phyloP scores from a whole-genome alignment of 345 rosid genomes.

The Hevea brasiliensis region DNA sequence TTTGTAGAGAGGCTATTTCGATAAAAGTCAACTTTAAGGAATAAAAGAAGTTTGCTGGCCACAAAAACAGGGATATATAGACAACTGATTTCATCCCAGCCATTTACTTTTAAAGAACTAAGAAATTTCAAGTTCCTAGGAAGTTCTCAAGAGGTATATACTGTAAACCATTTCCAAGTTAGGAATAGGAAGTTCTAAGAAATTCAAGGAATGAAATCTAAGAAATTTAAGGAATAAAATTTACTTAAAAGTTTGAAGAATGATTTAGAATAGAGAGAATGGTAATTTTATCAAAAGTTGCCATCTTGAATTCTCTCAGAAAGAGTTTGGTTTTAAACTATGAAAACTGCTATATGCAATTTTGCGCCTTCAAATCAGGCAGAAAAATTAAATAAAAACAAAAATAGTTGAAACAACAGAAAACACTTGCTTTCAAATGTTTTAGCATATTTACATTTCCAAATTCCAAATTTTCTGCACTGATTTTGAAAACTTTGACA shows the following conservation, averaged over 20 bases:
- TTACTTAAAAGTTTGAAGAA: not conserved
- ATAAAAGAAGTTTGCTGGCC: not conserved
- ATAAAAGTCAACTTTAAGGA: not conserved
- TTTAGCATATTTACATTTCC: no score
- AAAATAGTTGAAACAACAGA: not conserved
- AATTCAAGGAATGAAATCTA: no score
- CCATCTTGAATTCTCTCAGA: no score
- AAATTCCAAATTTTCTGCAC: no score
- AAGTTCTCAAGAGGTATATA: not conserved
- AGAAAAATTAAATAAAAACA: no score
- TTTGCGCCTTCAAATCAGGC: not conserved
- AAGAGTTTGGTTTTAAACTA: not conserved
- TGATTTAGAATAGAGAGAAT: not conserved
- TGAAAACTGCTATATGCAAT: not conserved
- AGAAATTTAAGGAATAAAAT: not conserved
- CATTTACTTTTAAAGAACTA: not conserved
- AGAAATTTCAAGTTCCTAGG: not conserved
- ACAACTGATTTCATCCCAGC: not conserved
- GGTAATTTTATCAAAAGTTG: not conserved
- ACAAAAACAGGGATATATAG: not conserved
- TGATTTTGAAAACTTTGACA: no score
- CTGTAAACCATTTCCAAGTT: not conserved
- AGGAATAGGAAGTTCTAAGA: not conserved
- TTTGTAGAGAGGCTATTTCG: no score
- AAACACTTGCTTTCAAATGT: no score